A percentile compares a stretch with the other conserved stretches of the same genome.
Evolutionary conservation across 2,329 filamentous ascomycete species (phyloP).

Genomic region (Xylaria sp.): DNA sequence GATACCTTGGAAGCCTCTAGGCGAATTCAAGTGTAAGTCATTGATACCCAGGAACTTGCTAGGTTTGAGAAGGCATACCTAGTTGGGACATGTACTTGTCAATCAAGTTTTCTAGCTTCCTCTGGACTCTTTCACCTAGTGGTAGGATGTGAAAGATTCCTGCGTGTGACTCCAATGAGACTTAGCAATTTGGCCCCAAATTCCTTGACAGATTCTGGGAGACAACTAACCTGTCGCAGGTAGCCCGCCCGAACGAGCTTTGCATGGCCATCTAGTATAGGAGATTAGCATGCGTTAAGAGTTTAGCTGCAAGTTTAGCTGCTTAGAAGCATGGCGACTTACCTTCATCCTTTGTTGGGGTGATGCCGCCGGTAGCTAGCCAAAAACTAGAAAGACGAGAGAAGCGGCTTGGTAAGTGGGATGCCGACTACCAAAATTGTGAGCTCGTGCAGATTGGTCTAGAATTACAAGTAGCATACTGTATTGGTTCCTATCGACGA

Average conservation of each 20-base stretch:
- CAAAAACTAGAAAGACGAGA: slow-evolving; percentile 74
- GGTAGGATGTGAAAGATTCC: slow-evolving; percentile 94
- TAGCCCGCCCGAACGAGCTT: slow-evolving; percentile 75
- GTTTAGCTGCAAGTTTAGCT: neutral
- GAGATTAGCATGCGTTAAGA: slow-evolving; percentile 22
- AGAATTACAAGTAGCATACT: slow-evolving; percentile 22
- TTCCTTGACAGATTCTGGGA: neutral
- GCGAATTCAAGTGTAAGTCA: slow-evolving; percentile 19
- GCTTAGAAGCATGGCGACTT: slow-evolving; percentile 24
- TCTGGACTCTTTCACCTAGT: slow-evolving; percentile 82
- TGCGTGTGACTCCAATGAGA: slow-evolving; percentile 65
- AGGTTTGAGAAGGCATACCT: slow-evolving; percentile 51
- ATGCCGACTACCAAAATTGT: slow-evolving; percentile 18
- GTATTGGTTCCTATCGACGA: slow-evolving; percentile 5
- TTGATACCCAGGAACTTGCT: neutral
- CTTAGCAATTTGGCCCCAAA: slow-evolving; percentile 14
- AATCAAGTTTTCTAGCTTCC: slow-evolving; percentile 84
- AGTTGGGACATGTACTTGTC: slow-evolving; percentile 86
- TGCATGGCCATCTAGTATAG: slow-evolving; percentile 64
- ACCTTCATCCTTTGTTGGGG: slow-evolving; percentile 62
- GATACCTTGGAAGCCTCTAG: slow-evolving; percentile 58
- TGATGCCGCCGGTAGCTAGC: slow-evolving; percentile 75
- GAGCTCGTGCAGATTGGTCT: neutral
- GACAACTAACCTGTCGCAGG: slow-evolving; percentile 68
- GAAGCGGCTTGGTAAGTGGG: slow-evolving; percentile 25